Evolutionary conservation across 768 basidiomycete genomes (phyloP).

Genomic region (Phaffia australis): DNA sequence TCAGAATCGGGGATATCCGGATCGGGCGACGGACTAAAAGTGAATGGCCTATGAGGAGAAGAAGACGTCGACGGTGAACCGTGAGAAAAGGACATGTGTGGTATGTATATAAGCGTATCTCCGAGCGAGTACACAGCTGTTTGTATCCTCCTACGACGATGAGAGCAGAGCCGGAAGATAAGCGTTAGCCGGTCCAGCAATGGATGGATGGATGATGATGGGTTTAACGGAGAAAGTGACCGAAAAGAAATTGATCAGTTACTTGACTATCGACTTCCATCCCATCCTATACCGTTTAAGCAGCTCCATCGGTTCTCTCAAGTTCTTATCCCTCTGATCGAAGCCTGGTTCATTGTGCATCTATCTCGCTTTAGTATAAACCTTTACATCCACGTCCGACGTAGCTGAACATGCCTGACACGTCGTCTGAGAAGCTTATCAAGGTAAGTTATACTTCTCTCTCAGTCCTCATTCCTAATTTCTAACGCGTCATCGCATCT

Average conservation of each 20-base stretch:
- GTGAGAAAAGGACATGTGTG: conserved; percentile 2
- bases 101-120: no score
- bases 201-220: no score
- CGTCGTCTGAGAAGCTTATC: conserved; percentile 26
- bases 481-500: neutral
- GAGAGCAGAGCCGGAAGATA: neutral
- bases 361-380: neutral
- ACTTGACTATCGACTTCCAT: no score
- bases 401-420: conserved; percentile 15
- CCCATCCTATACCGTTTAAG: neutral
- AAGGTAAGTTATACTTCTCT: conserved; percentile 9
- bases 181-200: no score
- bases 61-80: neutral
- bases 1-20: neutral
- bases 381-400: neutral
- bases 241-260: no score
- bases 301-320: neutral
- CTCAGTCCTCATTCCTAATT: neutral
- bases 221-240: no score
- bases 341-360: conserved; percentile 3
- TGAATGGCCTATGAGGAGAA: neutral
- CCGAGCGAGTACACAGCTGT: neutral
- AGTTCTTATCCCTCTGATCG: neutral
- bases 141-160: neutral
- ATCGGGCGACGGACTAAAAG: conserved; percentile 1